A percentile compares a stretch with the other conserved stretches of the same genome.
These are phyloP conservation scores for Pseudocercospora eumusae DNA, from an alignment of 2,329 filamentous ascomycete genomes.

Conservation along the genomic window DNA sequence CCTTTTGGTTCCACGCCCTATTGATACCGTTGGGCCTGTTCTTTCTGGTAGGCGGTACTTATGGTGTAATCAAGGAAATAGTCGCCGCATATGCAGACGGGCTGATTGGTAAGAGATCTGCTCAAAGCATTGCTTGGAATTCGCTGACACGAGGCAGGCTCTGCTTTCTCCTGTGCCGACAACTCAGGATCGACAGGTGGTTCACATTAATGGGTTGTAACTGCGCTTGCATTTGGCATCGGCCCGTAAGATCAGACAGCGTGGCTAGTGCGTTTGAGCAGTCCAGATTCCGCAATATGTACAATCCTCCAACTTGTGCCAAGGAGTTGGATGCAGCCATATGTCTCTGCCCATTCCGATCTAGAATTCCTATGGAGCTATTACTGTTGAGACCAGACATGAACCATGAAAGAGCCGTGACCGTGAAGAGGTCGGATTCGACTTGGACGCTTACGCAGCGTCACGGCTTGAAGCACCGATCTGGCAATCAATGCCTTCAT, in stretches of 20 bases:
- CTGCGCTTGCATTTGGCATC: too few relatives aligned
- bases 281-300: neutral
- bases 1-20: constrained; percentile 47
- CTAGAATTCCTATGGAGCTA: neutral
- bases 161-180: constrained; percentile 54
- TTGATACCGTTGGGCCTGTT: constrained; percentile 52
- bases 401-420: neutral
- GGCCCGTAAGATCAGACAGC: too few relatives aligned
- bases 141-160: constrained; percentile 26
- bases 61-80: constrained; percentile 54
- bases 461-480: neutral
- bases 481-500: neutral
- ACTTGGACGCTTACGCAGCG: neutral
- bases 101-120: constrained; percentile 41
- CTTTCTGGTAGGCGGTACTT: constrained; percentile 53
- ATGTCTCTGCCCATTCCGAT: neutral
- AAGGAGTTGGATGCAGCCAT: neutral
- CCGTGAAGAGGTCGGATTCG: neutral
- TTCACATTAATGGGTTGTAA: too few relatives aligned
- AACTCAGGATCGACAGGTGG: constrained; percentile 40
- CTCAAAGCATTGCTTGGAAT: neutral
- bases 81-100: constrained; percentile 54
- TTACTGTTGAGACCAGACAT: neutral
- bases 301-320: neutral
- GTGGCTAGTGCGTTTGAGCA: neutral